Conservation (phyloP, 805 yeast genomes). For the Pichia phayaonensis region DNA sequence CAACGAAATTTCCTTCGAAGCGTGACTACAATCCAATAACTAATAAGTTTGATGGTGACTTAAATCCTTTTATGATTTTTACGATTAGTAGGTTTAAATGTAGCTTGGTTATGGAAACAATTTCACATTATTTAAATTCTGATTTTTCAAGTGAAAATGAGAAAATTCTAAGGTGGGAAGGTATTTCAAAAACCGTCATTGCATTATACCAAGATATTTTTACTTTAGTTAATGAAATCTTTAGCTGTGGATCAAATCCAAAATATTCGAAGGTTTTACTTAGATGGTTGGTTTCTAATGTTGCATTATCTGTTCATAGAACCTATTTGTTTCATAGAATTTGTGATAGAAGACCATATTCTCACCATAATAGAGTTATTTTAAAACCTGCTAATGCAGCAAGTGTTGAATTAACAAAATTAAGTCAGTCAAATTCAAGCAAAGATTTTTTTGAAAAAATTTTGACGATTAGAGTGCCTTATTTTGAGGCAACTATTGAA, state of each 20-base stretch:
- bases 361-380: slow-evolving; percentile 10
- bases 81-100: slow-evolving; percentile 12
- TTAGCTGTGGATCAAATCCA: slow-evolving; percentile 7
- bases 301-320: slow-evolving; percentile 51
- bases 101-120: slow-evolving; percentile 13
- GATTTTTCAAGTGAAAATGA: slow-evolving; percentile 10
- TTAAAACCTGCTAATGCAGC: slow-evolving; percentile 5
- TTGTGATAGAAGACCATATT: slow-evolving; percentile 7
- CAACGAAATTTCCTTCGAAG: slow-evolving; percentile 12
- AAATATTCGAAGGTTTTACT: slow-evolving; percentile 52
- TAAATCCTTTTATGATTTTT: slow-evolving; percentile 12
- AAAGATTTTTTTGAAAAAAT: slow-evolving; percentile 6
- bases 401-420: slow-evolving; percentile 4
- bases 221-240: slow-evolving; percentile 7
- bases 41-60: slow-evolving; percentile 10
- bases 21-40: slow-evolving; percentile 8
- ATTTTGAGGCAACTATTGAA: slow-evolving; percentile 5
- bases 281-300: slow-evolving; percentile 78
- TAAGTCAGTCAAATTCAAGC: slow-evolving; percentile 2
- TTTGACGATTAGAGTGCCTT: slow-evolving; percentile 3
- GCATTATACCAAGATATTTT: slow-evolving; percentile 11
- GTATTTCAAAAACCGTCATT: slow-evolving; percentile 7
- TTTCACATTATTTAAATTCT: slow-evolving; percentile 12
- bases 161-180: slow-evolving; percentile 5
- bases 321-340: slow-evolving; percentile 9